These are phyloP conservation scores for Antitrichia curtipendula DNA, from an alignment of 225 moss, liverwort and hornwort genomes.

Conservation along the genomic window DNA sequence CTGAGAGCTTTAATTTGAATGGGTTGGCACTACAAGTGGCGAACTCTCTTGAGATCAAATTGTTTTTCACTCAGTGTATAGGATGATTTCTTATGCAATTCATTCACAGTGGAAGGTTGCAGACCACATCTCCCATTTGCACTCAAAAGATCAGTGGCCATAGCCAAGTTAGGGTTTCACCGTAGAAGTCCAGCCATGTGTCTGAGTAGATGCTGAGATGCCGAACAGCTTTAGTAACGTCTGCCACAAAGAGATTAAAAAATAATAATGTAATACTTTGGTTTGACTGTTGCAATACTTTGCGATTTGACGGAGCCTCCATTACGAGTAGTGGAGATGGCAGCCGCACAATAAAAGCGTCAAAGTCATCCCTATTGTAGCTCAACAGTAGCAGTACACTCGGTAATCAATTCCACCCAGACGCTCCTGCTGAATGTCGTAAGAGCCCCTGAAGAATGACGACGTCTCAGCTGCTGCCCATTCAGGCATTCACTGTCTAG, in stretches of 20 bases:
- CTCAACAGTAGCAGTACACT: background rate
- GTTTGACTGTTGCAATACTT: background rate
- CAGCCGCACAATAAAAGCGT: conserved; percentile 14
- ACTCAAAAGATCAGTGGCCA: background rate
- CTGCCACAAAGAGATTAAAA: background rate
- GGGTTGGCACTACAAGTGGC: background rate
- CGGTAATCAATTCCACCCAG: background rate
- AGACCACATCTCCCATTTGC: background rate
- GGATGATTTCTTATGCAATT: background rate
- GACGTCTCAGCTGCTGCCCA: background rate
- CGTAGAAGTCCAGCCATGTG: background rate
- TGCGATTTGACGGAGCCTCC: background rate
- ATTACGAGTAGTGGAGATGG: conserved; percentile 5
- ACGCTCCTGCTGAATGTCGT: background rate
- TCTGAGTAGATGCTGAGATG: background rate
- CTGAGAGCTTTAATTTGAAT: background rate
- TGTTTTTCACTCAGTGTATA: background rate
- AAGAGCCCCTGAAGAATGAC: background rate
- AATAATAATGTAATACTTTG: background rate
- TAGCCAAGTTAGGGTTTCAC: background rate
- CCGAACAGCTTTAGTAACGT: background rate
- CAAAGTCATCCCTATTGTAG: conserved; percentile 5
- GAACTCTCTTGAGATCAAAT: background rate
- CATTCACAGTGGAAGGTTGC: background rate
- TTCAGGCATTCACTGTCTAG: background rate